Evolutionary conservation across 2,329 filamentous ascomycete genomes (phyloP).

Genomic region (Incumbomyces lentus): DNA sequence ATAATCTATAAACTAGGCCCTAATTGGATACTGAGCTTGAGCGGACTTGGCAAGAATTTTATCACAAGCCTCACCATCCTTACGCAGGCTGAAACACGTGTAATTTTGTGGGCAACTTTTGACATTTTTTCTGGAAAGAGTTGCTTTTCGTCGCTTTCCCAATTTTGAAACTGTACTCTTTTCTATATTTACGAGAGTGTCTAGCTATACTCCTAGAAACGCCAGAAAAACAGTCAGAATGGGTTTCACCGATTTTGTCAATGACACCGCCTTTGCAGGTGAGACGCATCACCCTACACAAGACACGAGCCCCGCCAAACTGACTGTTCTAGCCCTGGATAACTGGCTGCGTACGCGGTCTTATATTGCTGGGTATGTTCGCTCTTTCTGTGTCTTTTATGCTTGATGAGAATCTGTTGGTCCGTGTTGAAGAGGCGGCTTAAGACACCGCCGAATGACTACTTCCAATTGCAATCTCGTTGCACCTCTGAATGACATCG

Average conservation of each 20-base stretch:
- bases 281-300: slow-evolving; percentile 27
- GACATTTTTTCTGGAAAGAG: too few species aligned
- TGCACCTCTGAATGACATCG: slow-evolving; percentile 59
- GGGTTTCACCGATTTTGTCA: slow-evolving; percentile 58
- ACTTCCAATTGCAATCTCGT: slow-evolving; percentile 59
- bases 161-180: too few species aligned
- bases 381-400: slow-evolving; percentile 23
- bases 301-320: slow-evolving; percentile 1
- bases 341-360: slow-evolving; percentile 63
- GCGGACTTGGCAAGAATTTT: too few species aligned
- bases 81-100: too few species aligned
- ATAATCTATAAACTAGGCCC: too few species aligned
- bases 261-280: slow-evolving; percentile 52
- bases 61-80: too few species aligned
- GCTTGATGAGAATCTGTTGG: slow-evolving; percentile 77
- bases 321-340: slow-evolving; percentile 50
- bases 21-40: too few species aligned
- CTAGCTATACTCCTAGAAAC: neutral
- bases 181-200: too few species aligned
- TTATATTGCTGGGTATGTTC: slow-evolving; percentile 72
- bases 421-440: slow-evolving; percentile 93
- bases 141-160: too few species aligned
- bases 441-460: slow-evolving; percentile 82
- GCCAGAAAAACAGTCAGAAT: slow-evolving; percentile 30
- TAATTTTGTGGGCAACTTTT: too few species aligned